Evolutionary conservation across 2,329 filamentous ascomycete genomes (phyloP).

Genomic region (Fusarium temperatum): DNA sequence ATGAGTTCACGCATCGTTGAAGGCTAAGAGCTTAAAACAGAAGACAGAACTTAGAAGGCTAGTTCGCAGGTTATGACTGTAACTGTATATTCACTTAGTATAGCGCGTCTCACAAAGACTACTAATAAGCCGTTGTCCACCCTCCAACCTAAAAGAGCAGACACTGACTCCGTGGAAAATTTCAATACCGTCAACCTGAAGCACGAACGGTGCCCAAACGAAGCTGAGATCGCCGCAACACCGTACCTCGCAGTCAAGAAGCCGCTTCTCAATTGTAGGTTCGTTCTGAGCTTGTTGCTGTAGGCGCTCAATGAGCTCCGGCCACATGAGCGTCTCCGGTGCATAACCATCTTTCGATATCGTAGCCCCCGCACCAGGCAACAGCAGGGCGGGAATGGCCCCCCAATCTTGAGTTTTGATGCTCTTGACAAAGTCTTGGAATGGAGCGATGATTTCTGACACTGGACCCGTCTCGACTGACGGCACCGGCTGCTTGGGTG

Average conservation of each 20-base stretch:
- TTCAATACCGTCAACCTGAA: neutral
- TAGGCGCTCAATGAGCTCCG: neutral
- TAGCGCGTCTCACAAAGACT: neutral
- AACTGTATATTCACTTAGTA: neutral
- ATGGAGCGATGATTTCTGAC: neutral
- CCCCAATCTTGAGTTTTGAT: neutral
- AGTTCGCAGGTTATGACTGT: accelerated
- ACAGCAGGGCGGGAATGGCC: neutral
- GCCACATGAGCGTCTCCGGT: neutral
- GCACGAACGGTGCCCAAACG: neutral
- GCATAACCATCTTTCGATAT: neutral
- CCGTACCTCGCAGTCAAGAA: neutral
- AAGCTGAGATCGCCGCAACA: neutral
- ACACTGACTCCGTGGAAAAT: neutral
- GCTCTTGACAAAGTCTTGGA: neutral
- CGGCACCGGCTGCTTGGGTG: neutral
- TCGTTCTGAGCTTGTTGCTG: neutral
- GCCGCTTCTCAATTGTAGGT: neutral
- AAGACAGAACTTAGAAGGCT: neutral
- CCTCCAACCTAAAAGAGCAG: neutral
- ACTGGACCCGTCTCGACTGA: neutral
- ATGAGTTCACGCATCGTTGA: too few relatives aligned
- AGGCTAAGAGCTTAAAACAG: too few relatives aligned
- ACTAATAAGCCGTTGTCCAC: neutral
- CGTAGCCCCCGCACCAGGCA: neutral